Base-by-base conservation (phyloP, 1,139 yeast genomes). In the Torulaspora globosa region DNA sequence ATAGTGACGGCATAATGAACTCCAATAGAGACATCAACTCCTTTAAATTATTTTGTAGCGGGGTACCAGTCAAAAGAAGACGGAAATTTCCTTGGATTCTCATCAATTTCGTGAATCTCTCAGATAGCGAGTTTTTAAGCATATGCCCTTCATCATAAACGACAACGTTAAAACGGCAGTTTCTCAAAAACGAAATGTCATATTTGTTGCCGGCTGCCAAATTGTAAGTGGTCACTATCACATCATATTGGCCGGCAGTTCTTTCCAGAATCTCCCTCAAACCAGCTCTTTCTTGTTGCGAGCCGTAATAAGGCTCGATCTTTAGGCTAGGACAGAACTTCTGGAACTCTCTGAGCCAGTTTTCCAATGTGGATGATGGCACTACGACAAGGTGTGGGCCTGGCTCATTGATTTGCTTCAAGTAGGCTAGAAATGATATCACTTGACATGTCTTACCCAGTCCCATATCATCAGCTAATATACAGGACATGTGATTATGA, bases 71-170 rank as follows among this genome's bases (percentile, higher is more conserved):
- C 52, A 92, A 74, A 43, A 92, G 68, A 36, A 94, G 69, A 57
- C 98, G 75, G 68, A 92, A 94, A 21, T 78, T 76, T 1, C 94
- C 97, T 48, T 74, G 76, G 36, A 92, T 71, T 59, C 80, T 79
- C 95, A 90, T 90, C 52, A 92, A 73, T 66, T 89, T 90, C 50
- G 71, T 74, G 63, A 92, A 92, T 58, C 99, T 75, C 57, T 90
- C 97, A 12, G 94, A 80, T 52, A 79, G 75, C 1, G 96, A 86
- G 66, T 94, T 92, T 64, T 92, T 92, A 57, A 92, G 73, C 84
- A 92, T 81, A 67, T 92, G 99, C 0, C 99, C 99, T 70, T 92
- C 99, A 66, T 92, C 99, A 61, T 88, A 92, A 0, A 92, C 94
- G 51, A 95, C 80, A 52, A 85, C 87, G 65, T 94, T 88, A 66